Evolutionary conservation across 1,284 basidiomycete species (phyloP), one percentile per base, ranked within the genome.

Genomic region (Sporisorium reilianum): DNA sequence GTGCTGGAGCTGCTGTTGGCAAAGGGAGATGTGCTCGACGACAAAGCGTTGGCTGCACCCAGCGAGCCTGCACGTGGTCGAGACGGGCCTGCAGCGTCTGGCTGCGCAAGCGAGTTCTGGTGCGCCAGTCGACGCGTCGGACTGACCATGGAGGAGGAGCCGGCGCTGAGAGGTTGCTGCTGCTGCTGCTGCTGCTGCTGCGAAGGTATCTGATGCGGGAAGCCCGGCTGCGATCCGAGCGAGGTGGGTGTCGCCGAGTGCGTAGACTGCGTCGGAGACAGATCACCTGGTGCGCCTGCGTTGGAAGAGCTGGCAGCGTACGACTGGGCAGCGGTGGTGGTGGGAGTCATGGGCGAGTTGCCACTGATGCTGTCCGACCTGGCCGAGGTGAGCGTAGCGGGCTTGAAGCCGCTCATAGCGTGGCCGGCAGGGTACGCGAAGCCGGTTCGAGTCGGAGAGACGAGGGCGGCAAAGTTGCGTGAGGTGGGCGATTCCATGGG

Each of bases 61-160:
- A 72, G 23, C 1, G 69, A 72, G 23, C 64, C 69, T 12, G 69
- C 59, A 10, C 69, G 69, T n/a, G 59, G 49, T 18, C 69, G 59
- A 14, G 55, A 63, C 2, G 64, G 34, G 16, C 55, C 69, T 11
- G 58, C 53, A 18, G 53, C 28, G 7, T 67, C 64, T n/a, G 61
- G 54, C 25, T 63, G 55, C 12, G 70, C 53, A 9, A 64, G 28
- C 14, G 63, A 45, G 48, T 74, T 64, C 16, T 64, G 71, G 22
- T 74, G 71, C 3, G 71, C 71, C n/a, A 74, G 62, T 53, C 71
- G 61, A 32, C 71, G 61, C 3, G 71, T 74, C 0, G 71, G 71
- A 18, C 71, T 74, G 46, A 74, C 65, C 52, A 68, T 58, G 32
- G 56, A 60, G 45, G 49, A 12, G 16, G 61, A 52, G 9, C 59